Conservation (phyloP, 441 rosid genomes). For the Erysimum cheiri region DNA sequence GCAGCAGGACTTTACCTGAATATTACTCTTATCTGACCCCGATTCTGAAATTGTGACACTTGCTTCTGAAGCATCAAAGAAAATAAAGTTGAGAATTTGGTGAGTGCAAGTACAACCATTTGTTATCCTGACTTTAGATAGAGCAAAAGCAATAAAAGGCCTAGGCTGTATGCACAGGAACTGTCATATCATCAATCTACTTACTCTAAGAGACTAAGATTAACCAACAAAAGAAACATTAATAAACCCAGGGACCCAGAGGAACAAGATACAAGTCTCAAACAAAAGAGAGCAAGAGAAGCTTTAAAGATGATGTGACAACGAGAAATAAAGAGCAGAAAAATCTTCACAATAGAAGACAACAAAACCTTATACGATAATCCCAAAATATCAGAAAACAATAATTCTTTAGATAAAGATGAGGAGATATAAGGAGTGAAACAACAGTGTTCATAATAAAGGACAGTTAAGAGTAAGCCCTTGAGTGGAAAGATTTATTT, state of each 20-base stretch:
- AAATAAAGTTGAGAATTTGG: constrained; percentile 18
- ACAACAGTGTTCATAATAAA: neutral
- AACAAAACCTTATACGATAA: constrained; percentile 8
- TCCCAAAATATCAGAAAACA: constrained; percentile 2
- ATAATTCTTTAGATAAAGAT: neutral
- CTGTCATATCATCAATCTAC: constrained; percentile 12
- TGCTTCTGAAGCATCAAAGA: constrained; percentile 57
- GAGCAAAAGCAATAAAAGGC: constrained; percentile 8
- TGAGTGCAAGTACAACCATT: constrained; percentile 23
- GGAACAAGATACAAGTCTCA: neutral
- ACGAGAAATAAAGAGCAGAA: neutral
- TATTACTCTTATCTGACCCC: constrained; percentile 55
- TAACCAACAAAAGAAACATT: constrained; percentile 13
- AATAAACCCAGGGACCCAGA: constrained; percentile 14
- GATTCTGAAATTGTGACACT: constrained; percentile 50
- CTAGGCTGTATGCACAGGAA: constrained; percentile 8
- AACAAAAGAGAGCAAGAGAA: constrained; percentile 5
- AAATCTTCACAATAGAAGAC: neutral
- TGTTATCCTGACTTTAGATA: constrained; percentile 1
- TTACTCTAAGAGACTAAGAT: constrained; percentile 11
- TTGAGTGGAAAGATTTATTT: neutral
- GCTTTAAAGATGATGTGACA: constrained; percentile 26
- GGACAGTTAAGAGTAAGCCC: neutral
- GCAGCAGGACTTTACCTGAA: constrained; percentile 54
- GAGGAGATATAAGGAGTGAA: neutral